Evolutionary conservation across 176 grass and related monocot genomes (phyloP), one percentile per base, ranked within the genome.

Genomic region (Carex myosuroides): DNA sequence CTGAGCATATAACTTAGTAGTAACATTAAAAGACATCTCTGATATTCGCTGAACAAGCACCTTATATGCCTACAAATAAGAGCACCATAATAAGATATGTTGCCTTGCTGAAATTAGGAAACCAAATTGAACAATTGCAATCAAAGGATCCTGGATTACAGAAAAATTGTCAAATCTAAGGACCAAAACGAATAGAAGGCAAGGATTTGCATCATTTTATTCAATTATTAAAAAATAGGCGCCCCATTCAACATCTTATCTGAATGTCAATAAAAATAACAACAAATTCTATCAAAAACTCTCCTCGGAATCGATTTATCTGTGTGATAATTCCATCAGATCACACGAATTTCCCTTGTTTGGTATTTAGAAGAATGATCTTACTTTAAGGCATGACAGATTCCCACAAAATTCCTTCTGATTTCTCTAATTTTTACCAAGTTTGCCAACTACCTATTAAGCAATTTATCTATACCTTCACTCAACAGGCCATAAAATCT

Each of bases 11-110:
- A 81, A 54, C 58, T 85, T 59, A 57, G 73, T 68, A 58, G 87
- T 85, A 33, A 65, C 62, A 88, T 84, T 84, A 30, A 90, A 52
- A 63, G 85, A 83, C 59, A 77, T 85, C 46, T 87, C 91, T 70
- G 85, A 76, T 82, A 88, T 83, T 32, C 32, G 73, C 81, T 77
- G 61, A 84, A 54, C 50, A 13, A 67, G 64, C 63, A 52, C 46
- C 64, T 63, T 81, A 44, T 81, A 81, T 18, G n/a, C 79, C 79
- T 81, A 60, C 16, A 26, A 10, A 64, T 9, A 50, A 68, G 24
- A 17, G 13, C 22, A 83, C 54, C 21, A 83, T 66, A 83, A 60
- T 68, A 54, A 83, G 56, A 20, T 44, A 21, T 63, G 20, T 21
- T 17, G 21, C 4, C 16, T 54, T 52, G 48, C 33, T 75, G 46